Base-by-base conservation (phyloP, 495 filamentous ascomycete species). In the Neurospora tetrasperma region DNA sequence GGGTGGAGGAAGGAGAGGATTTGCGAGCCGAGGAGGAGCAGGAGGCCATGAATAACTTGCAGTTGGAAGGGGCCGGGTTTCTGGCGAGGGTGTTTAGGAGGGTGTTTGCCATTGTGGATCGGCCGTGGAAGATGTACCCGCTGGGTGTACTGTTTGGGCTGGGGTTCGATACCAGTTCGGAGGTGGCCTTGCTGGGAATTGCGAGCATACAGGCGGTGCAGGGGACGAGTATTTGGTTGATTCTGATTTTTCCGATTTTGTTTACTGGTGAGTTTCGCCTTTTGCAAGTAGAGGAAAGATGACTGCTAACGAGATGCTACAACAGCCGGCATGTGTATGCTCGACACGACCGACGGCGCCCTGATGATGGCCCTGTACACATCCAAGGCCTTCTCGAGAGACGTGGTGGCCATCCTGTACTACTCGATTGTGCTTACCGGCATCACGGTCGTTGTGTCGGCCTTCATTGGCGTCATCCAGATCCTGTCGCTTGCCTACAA, bases 111-210 rank as follows among this genome's bases (percentile, higher is more conserved):
- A 79, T 97, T 27, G 90, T 99, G 78, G 92, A 99, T 79, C 83
- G 91, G 78, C 93, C 94, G 1, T 99, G 96, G 96, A 99, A 99
- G 81, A 99, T 98, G 95, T 91, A 97, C 79, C 93, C 94, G 6
- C 83, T 98, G 5, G 95, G 95, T 5, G 84, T 97, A 4, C 79
- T 98, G 27, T 99, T 99, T 81, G 96, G 96, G 18, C 85, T 98
- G 11, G 96, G 96, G 1, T 99, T 99, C 80, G 96, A 99, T 81
- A 98, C 96, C 0, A 96, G 93, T 42, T 95, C 92, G 20, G 96
- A 99, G 80, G 92, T 99, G 77, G 96, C 96, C 0, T 84, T 99
- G 3, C 82, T 99, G 5, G 95, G 96, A 1, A 97, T 98, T 73
- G 91, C 94, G 1, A 92, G 90, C 31, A 89, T 99, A 5, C 89